These are phyloP conservation scores for Penicillium sumatraense DNA, from an alignment of 2,329 filamentous ascomycete species.

Conservation along the genomic window DNA sequence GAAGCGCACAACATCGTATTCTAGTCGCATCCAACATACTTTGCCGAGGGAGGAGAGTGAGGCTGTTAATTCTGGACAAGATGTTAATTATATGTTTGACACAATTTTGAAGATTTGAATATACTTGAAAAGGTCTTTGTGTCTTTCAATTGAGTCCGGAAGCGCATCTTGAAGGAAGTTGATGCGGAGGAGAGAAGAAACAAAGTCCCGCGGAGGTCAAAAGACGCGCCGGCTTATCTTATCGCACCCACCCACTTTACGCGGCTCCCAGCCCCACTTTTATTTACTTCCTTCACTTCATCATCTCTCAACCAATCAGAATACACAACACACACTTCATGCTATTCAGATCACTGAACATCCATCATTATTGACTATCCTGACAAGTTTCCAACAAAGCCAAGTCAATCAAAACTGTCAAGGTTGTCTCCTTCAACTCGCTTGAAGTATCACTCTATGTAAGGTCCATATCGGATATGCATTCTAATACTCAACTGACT, in stretches of 20 bases:
- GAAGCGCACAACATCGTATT: conserved; percentile 85
- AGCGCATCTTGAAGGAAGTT: conserved; percentile 34
- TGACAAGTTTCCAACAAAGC: too few species aligned
- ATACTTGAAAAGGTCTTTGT: conserved; percentile 27
- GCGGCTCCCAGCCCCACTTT: background rate
- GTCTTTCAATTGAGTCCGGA: conserved; percentile 38
- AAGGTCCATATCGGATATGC: too few species aligned
- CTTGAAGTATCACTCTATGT: too few species aligned
- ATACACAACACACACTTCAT: too few species aligned
- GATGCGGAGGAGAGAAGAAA: too few species aligned
- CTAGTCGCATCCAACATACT: conserved; percentile 87
- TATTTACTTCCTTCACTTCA: background rate
- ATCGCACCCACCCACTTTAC: background rate
- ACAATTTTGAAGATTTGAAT: background rate
- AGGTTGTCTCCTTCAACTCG: too few species aligned
- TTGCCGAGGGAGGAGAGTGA: conserved; percentile 72
- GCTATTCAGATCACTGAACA: too few species aligned
- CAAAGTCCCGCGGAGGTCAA: too few species aligned
- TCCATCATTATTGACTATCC: too few species aligned
- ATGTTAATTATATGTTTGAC: conserved; percentile 13
- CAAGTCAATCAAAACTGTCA: too few species aligned
- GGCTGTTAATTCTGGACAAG: conserved; percentile 58
- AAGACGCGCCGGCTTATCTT: background rate
- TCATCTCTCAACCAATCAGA: too few species aligned
- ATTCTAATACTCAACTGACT: too few species aligned